Evolutionary conservation across 306 rosid genomes (phyloP).

Genomic region (Coriaria nepalensis): DNA sequence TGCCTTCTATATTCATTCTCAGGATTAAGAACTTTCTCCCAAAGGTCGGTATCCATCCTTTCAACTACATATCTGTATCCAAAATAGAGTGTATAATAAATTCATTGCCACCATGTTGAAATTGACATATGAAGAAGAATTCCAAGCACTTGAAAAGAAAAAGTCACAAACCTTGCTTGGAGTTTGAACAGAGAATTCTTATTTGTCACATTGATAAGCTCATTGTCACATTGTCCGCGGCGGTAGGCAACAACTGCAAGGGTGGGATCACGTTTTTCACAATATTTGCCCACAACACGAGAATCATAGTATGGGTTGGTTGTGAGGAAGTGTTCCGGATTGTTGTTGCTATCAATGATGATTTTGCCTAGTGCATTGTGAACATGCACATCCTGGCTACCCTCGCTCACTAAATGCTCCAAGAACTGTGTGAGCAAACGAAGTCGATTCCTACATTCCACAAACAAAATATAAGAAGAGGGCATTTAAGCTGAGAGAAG

Average conservation of each 20-base stretch:
- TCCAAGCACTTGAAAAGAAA: no score
- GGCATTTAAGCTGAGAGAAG: conserved; percentile 6
- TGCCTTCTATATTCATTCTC: conserved; percentile 87
- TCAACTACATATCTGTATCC: conserved; percentile 85
- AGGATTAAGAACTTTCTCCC: conserved; percentile 85
- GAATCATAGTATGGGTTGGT: conserved; percentile 98
- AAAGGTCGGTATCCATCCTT: conserved; percentile 93
- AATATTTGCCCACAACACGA: conserved; percentile 96
- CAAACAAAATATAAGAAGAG: conserved; percentile 13
- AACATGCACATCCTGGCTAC: conserved; percentile 98
- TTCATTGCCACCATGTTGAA: no score
- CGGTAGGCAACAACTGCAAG: conserved; percentile 96
- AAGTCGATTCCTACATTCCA: conserved; percentile 67
- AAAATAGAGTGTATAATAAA: conserved; percentile 10
- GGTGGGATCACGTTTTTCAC: conserved; percentile 99
- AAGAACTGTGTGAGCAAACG: conserved; percentile 91
- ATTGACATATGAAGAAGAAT: no score
- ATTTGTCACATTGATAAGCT: conserved; percentile 88
- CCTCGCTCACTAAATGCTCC: conserved; percentile 99
- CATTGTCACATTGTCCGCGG: conserved; percentile 96
- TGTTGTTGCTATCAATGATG: conserved; percentile 94
- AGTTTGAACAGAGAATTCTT: conserved; percentile 92
- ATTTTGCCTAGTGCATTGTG: conserved; percentile 98
- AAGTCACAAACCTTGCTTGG: conserved; percentile 82
- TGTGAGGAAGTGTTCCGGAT: conserved; percentile 98